Conservation (phyloP, 305 asterid genomes). For the Fraxinus sp. region DNA sequence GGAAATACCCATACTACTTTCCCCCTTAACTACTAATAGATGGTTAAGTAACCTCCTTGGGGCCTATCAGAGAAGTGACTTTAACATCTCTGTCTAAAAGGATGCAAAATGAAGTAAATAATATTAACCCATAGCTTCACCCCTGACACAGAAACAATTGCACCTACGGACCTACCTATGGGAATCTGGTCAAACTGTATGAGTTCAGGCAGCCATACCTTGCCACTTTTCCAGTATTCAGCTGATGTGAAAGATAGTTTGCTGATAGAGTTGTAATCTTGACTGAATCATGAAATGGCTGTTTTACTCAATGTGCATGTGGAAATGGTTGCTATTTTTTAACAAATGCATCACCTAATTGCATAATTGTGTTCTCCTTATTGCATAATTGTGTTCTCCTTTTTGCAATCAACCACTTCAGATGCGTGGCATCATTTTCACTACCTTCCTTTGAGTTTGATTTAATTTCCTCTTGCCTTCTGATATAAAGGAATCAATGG, state of each 20-base stretch:
- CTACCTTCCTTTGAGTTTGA: not conserved
- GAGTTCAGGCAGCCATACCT: not conserved
- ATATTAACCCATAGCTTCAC: not conserved
- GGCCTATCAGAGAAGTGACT: not conserved
- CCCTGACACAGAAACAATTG: not conserved
- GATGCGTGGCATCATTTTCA: constrained; percentile 10
- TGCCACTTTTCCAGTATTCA: not conserved
- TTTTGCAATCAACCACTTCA: constrained; percentile 12
- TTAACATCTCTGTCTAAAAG: not conserved
- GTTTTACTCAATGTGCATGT: not conserved
- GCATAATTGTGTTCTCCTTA: not conserved
- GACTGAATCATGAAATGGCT: not conserved
- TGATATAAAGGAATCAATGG: not conserved
- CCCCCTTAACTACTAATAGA: not conserved
- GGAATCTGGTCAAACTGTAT: not conserved
- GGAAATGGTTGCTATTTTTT: not conserved
- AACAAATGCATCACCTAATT: not conserved
- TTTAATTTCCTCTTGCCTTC: not conserved
- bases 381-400: not conserved
- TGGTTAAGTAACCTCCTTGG: not conserved
- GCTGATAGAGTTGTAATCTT: not conserved
- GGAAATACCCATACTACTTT: not conserved
- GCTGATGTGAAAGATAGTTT: not conserved
- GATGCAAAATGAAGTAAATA: not conserved
- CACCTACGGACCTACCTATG: not conserved